phyloP scores from a whole-genome alignment of 176 grass and related monocot species.

The Hyparrhenia diplandra region DNA sequence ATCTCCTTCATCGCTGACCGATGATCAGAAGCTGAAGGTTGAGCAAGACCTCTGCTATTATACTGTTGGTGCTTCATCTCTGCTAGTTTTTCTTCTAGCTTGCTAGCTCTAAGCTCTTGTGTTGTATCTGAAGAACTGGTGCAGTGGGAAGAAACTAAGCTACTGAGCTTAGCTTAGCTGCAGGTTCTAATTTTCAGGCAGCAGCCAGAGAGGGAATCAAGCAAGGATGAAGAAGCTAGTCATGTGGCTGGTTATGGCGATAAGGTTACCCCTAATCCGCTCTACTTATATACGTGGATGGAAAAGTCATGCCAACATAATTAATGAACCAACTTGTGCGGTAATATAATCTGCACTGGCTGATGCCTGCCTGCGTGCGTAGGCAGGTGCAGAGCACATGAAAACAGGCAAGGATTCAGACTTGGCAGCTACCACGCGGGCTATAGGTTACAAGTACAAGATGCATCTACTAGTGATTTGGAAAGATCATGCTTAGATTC shows the following conservation, averaged over 20 bases:
- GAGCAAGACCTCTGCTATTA: background rate
- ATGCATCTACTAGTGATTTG: background rate
- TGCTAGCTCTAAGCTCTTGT: background rate
- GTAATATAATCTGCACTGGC: background rate
- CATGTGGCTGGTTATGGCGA: background rate
- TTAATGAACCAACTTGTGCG: background rate
- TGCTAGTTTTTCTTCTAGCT: background rate
- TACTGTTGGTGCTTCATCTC: constrained; percentile 1
- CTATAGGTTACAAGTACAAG: background rate
- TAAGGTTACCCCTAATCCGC: background rate
- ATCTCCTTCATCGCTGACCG: constrained; percentile 33
- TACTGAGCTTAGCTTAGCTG: background rate
- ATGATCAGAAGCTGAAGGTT: background rate
- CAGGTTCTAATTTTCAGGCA: background rate
- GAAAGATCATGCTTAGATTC: background rate
- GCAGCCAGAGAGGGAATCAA: background rate
- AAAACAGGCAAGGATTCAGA: background rate
- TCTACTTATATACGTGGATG: background rate
- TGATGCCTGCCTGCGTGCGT: background rate
- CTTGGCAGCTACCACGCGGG: background rate
- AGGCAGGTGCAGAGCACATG: constrained; percentile 1
- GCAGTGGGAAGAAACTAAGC: background rate
- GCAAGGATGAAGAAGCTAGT: background rate
- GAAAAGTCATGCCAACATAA: background rate
- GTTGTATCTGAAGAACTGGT: background rate